Base-by-base conservation (phyloP, 2,329 filamentous ascomycete genomes). In the Xylaria sp. region DNA sequence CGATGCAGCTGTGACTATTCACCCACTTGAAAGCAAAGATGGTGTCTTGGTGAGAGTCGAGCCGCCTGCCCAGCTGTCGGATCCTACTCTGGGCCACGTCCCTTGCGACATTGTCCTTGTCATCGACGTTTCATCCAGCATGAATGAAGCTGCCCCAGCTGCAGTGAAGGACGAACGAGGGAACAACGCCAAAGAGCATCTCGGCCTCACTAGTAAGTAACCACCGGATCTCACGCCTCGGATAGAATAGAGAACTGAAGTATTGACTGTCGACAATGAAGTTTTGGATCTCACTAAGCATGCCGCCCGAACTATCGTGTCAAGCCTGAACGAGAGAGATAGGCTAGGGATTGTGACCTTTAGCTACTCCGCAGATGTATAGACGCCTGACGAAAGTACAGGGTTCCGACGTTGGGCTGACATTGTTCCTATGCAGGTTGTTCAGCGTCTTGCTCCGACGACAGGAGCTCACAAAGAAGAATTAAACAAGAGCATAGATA, bases 81-180 rank as follows among this genome's bases (percentile, higher is more conserved):
- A 73, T 2, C 25, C 57, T 1, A 50, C 71, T 0, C 69, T 80
- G 0, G 65, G 74, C 7, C 85, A 87, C 74, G 81, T 85, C 0
- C 84, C 87, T 1, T 89, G 86, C 74, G 88, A 90, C 69, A 86
- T 90, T 39, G 88, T 89, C 1, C 82, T 90, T 2, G 87, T 88
- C 18, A 89, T 90, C 63, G 88, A 90, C 74, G 82, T 89, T 15
- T 90, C 88, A 0, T 82, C 81, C 0, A 89, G 87, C 77, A 91
- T 90, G 88, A 60, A 68, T 0, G 62, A 68, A 0, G 72, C 78
- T 1, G 88, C 88, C 0, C 85, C 84, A 0, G 80, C 85, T 0
- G 85, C 87, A 0, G 74, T 74, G 10, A 75, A 75, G 3, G 71
- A 76, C 1, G 82, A 82, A 15, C 80, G 83, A 6, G 74, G 78